phyloP scores from a whole-genome alignment of 495 filamentous ascomycete genomes.

The Tuber aestivum region DNA sequence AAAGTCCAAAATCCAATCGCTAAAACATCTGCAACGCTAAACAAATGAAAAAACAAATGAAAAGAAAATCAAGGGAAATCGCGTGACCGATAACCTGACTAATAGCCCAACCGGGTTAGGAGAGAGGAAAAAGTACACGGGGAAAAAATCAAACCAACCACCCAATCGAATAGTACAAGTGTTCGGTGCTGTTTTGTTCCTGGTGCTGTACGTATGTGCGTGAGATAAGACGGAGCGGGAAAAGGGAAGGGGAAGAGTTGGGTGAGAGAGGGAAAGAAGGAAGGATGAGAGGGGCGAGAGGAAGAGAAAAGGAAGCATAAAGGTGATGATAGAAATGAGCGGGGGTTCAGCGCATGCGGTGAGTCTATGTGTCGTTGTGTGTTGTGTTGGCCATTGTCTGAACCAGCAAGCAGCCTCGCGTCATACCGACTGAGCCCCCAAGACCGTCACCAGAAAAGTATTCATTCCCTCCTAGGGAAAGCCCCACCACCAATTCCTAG shows the following conservation, averaged over 20 bases:
- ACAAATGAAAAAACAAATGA: constrained; percentile 31
- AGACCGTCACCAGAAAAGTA: background rate
- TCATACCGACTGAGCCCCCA: constrained; percentile 2
- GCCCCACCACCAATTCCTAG: constrained; percentile 20
- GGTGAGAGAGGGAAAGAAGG: background rate
- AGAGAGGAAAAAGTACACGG: constrained; percentile 6
- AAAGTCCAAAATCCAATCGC: constrained; percentile 24
- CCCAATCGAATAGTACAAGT: constrained; percentile 39
- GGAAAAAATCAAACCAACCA: constrained; percentile 27
- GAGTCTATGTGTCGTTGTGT: background rate
- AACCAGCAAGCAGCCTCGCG: constrained; percentile 1
- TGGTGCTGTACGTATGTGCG: constrained; percentile 30
- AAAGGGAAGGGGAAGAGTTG: background rate
- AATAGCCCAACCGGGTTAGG: constrained; percentile 31
- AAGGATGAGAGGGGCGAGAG: background rate
- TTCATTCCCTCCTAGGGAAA: constrained; percentile 19
- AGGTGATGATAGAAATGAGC: constrained; percentile 1
- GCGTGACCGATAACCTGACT: constrained; percentile 29
- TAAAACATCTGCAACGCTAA: constrained; percentile 29
- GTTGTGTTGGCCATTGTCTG: background rate
- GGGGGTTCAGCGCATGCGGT: background rate
- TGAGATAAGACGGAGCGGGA: constrained; percentile 4
- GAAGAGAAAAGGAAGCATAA: background rate
- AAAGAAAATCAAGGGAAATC: constrained; percentile 32
- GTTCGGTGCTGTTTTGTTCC: constrained; percentile 28